A percentile compares a stretch with the other conserved stretches of the same genome.
Conservation (phyloP, 2,329 filamentous ascomycete species). For the Fusarium redolens region DNA sequence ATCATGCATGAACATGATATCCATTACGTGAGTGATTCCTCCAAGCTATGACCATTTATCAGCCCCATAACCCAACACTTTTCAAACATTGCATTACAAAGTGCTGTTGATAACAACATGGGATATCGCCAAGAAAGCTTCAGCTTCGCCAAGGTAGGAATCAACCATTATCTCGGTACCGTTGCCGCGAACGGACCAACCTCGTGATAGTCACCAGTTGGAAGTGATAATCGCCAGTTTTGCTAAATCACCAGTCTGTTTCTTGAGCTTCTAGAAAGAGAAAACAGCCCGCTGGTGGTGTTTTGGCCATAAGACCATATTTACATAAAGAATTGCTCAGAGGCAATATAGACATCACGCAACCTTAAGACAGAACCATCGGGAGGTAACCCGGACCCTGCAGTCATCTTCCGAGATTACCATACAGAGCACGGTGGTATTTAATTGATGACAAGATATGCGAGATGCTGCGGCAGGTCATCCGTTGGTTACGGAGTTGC, state of each 20-base stretch:
- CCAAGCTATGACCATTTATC: slow-evolving; percentile 74
- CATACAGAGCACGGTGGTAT: not conserved
- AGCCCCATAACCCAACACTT: slow-evolving; percentile 74
- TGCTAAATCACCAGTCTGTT: not conserved
- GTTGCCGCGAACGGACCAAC: not conserved
- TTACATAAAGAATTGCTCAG: not conserved
- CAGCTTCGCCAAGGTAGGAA: not conserved
- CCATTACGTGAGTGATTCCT: slow-evolving; percentile 71
- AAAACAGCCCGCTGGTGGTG: not conserved
- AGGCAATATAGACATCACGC: not conserved
- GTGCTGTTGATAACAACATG: not conserved
- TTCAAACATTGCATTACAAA: slow-evolving; percentile 70
- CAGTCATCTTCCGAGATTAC: not conserved
- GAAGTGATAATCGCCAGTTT: not conserved
- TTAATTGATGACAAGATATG: not conserved
- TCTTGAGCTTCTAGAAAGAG: not conserved
- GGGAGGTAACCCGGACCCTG: not conserved
- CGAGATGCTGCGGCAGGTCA: not conserved
- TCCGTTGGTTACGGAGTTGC: not conserved
- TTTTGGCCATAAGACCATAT: not conserved
- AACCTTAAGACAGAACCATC: not conserved
- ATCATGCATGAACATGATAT: slow-evolving; percentile 81
- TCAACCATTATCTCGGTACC: not conserved
- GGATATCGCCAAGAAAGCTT: not conserved
- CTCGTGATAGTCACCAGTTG: not conserved